phyloP scores from a whole-genome alignment of 2,329 filamentous ascomycete species.

The Zymoseptoria tritici region DNA sequence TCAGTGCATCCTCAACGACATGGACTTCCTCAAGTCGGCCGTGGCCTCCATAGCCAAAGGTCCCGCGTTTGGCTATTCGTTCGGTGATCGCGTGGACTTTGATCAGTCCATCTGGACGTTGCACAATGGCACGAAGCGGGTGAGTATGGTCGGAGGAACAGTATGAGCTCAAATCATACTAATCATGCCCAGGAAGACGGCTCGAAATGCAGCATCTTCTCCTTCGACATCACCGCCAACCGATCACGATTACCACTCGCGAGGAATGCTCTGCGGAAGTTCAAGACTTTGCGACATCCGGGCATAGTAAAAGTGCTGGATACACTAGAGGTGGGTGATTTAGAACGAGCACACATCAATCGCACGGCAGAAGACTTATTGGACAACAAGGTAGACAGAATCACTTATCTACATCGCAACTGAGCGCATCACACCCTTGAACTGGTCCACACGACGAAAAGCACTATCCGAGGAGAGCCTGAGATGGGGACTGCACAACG shows the following conservation, averaged over 20 bases:
- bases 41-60: slow-evolving; percentile 95
- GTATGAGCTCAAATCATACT: not conserved
- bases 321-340: slow-evolving; percentile 70
- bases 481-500: slow-evolving; percentile 87
- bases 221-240: slow-evolving; percentile 80
- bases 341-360: not conserved
- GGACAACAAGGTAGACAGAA: slow-evolving; percentile 60
- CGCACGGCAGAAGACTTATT: slow-evolving; percentile 21
- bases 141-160: slow-evolving; percentile 36
- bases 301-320: slow-evolving; percentile 92
- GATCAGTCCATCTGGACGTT: slow-evolving; percentile 95
- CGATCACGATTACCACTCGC: slow-evolving; percentile 76
- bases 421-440: slow-evolving; percentile 76
- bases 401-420: slow-evolving; percentile 94
- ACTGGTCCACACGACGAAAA: slow-evolving; percentile 84
- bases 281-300: slow-evolving; percentile 85
- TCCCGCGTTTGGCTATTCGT: slow-evolving; percentile 83
- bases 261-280: slow-evolving; percentile 87
- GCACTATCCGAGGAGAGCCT: slow-evolving; percentile 84
- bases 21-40: slow-evolving; percentile 98
- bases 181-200: slow-evolving; percentile 67
- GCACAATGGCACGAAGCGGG: slow-evolving; percentile 86
- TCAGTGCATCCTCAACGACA: slow-evolving; percentile 32
- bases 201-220: slow-evolving; percentile 91
- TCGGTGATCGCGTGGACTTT: slow-evolving; percentile 86